Percentiles rank a stretch among this genome's conserved stretches.
These are phyloP conservation scores for Elongisporangium anandrum DNA, from an alignment of 352 stramenopile species.

Conservation along the genomic window DNA sequence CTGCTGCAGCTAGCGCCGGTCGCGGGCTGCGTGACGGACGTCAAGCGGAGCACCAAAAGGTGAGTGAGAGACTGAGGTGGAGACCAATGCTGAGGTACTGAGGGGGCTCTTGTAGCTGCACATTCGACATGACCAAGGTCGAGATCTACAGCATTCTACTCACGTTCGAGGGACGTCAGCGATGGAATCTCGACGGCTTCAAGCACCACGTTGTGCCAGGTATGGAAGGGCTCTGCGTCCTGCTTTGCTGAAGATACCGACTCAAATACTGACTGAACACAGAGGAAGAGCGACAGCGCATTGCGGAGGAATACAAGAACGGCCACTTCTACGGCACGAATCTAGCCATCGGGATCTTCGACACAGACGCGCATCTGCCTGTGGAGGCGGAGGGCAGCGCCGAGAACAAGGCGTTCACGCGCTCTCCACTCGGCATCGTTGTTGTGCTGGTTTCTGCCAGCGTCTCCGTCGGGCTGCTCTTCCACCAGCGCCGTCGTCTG, in stretches of 20 bases:
- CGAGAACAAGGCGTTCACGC: conserved; percentile 16
- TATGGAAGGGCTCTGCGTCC: conserved; percentile 4
- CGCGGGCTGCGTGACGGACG: conserved; percentile 17
- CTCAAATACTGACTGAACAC: neutral
- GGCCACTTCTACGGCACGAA: conserved; percentile 62
- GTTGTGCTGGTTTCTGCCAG: conserved; percentile 35
- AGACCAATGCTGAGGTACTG: neutral
- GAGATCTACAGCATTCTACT: conserved; percentile 68
- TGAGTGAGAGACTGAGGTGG: neutral
- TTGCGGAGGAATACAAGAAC: conserved; percentile 50
- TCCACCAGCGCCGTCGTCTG: conserved; percentile 47
- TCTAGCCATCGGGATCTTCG: conserved; percentile 60
- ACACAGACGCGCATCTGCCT: conserved; percentile 26
- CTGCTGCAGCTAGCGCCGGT: conserved; percentile 51
- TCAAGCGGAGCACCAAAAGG: conserved; percentile 4
- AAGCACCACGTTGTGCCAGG: conserved; percentile 51
- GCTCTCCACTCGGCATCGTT: conserved; percentile 30
- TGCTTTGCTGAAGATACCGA: too few species aligned
- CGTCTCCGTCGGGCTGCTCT: conserved; percentile 42
- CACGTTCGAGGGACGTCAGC: conserved; percentile 17
- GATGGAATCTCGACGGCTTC: conserved; percentile 52
- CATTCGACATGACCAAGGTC: conserved; percentile 54
- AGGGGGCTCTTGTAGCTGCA: conserved; percentile 24
- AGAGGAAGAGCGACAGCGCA: conserved; percentile 49
- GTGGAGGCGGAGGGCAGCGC: conserved; percentile 23